phyloP scores from a whole-genome alignment of 176 grass and related monocot species.

The Rhipidocladum racemiflorum region DNA sequence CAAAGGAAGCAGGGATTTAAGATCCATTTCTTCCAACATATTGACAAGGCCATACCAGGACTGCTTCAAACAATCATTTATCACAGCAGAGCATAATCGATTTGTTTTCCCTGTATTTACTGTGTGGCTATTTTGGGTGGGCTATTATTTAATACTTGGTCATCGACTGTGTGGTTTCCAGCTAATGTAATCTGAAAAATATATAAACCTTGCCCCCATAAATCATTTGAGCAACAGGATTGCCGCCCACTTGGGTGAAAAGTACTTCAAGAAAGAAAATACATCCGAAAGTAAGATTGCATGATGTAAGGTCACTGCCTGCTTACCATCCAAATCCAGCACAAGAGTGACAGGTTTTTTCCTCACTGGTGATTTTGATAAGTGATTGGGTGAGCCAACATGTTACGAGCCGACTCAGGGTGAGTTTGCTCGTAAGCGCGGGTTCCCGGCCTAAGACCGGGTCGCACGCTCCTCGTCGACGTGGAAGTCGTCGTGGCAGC shows the following conservation, averaged over 20 bases:
- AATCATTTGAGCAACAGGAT: background rate
- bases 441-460: no score
- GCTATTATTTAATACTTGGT: background rate
- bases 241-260: background rate
- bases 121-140: background rate
- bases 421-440: no score
- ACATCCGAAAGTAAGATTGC: conserved; percentile 1
- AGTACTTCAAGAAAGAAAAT: background rate
- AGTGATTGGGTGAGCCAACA: conserved; percentile 45
- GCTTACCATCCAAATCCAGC: conserved; percentile 98
- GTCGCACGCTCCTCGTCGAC: no score
- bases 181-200: background rate
- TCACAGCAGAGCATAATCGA: background rate
- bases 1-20: background rate
- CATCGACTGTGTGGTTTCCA: background rate
- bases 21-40: background rate
- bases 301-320: conserved; percentile 15
- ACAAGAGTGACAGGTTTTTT: conserved; percentile 82
- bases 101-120: background rate
- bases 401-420: no score
- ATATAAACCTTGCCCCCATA: background rate
- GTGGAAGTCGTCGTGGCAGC: no score
- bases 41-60: background rate
- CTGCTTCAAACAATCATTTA: background rate
- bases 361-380: conserved; percentile 37